A percentile compares a stretch with the other conserved stretches of the same genome.
Conservation (phyloP, 371 early-diverging fungal species). For the Blastocladiella emersonii region DNA sequence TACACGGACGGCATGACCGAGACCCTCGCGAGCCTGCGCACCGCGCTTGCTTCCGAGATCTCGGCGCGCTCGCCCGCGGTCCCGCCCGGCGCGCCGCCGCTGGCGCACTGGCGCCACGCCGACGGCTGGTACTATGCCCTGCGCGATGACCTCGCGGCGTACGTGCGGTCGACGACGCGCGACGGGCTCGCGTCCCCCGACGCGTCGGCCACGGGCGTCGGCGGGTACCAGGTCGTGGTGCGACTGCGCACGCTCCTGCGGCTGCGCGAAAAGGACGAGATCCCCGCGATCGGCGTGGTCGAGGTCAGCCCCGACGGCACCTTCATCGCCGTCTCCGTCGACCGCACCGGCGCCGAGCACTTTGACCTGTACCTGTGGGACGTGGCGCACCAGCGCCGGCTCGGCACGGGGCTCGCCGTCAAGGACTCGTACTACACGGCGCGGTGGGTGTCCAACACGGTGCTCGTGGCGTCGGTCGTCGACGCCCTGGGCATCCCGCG, state of each 20-base stretch:
- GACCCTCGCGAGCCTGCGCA: neutral
- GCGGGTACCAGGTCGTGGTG: neutral
- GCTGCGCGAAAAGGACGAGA: neutral
- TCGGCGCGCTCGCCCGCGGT: neutral
- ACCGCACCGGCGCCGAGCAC: slow-evolving; percentile 23
- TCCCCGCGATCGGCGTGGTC: neutral
- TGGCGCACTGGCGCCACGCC: neutral
- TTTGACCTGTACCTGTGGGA: slow-evolving; percentile 17
- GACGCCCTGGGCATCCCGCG: slow-evolving; percentile 27
- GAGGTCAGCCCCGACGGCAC: slow-evolving; percentile 4
- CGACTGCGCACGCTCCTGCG: neutral
- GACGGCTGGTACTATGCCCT: neutral
- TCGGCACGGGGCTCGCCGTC: neutral
- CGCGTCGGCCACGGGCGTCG: no score
- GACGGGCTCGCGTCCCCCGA: neutral
- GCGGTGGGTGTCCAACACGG: slow-evolving; percentile 24
- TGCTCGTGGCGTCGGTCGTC: slow-evolving; percentile 26
- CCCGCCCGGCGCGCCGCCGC: neutral
- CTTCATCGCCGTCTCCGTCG: slow-evolving; percentile 24
- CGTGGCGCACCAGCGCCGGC: neutral
- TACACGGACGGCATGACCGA: neutral
- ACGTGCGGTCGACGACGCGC: neutral
- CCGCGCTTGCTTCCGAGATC: neutral
- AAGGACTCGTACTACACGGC: slow-evolving; percentile 18
- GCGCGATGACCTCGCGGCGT: neutral